phyloP scores from a whole-genome alignment of 176 grass and related monocot species.

The Triticum dicoccoides region DNA sequence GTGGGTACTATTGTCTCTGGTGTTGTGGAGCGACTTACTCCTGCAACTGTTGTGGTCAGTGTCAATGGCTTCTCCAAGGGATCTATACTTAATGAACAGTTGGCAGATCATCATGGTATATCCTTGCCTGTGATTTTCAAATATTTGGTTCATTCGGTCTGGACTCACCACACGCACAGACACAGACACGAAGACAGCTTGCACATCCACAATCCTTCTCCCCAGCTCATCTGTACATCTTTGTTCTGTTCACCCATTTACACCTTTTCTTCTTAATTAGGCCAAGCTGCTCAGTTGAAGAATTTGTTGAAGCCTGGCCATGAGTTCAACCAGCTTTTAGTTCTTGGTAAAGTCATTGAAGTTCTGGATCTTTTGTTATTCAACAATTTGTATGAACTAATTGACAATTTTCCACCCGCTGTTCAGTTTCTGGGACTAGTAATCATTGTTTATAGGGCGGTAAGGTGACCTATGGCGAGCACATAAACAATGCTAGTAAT shows the following conservation, averaged over 20 bases:
- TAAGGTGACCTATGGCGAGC: too few species aligned
- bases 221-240: not conserved
- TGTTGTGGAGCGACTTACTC: constrained; percentile 85
- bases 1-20: constrained; percentile 75
- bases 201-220: not conserved
- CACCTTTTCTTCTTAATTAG: constrained; percentile 39
- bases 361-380: constrained; percentile 4
- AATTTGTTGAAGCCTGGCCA: constrained; percentile 84
- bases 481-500: not conserved
- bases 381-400: not conserved
- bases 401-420: not conserved
- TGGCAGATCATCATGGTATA: constrained; percentile 77
- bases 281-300: constrained; percentile 73
- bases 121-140: not conserved
- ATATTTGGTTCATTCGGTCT: not conserved
- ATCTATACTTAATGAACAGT: constrained; percentile 72
- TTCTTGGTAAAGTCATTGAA: constrained; percentile 64
- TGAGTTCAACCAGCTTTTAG: constrained; percentile 78
- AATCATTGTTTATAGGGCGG: too few species aligned
- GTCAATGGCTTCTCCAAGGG: constrained; percentile 77
- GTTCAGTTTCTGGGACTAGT: not conserved
- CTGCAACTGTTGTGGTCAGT: constrained; percentile 67
- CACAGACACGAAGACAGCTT: not conserved
- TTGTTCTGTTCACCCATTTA: not conserved
- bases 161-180: not conserved